Evolutionary conservation across 2,329 filamentous ascomycete genomes (phyloP).

Genomic region (Aspergillus cejpii): DNA sequence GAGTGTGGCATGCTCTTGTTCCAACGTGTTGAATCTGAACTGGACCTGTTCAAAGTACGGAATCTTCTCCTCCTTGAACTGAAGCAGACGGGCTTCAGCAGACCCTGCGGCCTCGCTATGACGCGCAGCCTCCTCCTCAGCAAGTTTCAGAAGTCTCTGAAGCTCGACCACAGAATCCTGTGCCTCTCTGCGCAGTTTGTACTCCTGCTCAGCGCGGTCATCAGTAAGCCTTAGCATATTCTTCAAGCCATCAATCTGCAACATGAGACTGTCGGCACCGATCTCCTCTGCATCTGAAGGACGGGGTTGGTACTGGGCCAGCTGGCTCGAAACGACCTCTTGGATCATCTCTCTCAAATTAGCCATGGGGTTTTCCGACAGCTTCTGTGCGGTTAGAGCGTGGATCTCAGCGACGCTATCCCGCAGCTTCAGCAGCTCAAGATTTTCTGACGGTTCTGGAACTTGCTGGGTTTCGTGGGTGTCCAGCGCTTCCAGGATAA

Average conservation of each 20-base stretch:
- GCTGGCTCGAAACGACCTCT: constrained; percentile 54
- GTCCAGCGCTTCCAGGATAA: constrained; percentile 59
- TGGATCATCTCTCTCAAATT: constrained; percentile 59
- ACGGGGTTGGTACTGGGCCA: constrained; percentile 47
- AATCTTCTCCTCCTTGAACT: constrained; percentile 63
- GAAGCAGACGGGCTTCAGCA: constrained; percentile 57
- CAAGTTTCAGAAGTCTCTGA: constrained; percentile 61
- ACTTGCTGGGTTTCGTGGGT: constrained; percentile 35
- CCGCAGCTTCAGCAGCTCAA: constrained; percentile 37
- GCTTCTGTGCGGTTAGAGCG: constrained; percentile 35
- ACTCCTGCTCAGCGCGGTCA: constrained; percentile 57
- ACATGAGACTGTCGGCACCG: constrained; percentile 44
- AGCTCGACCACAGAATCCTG: constrained; percentile 67
- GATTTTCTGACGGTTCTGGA: constrained; percentile 22
- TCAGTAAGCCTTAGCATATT: constrained; percentile 60
- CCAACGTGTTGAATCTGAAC: constrained; percentile 61
- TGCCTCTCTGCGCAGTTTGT: constrained; percentile 56
- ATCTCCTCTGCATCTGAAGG: constrained; percentile 49
- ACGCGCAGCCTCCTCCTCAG: constrained; percentile 50
- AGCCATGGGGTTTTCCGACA: constrained; percentile 37
- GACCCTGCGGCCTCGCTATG: constrained; percentile 53
- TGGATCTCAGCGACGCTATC: constrained; percentile 36
- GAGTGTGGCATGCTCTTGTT: constrained; percentile 57
- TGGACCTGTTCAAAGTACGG: constrained; percentile 57
- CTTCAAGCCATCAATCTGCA: constrained; percentile 62